Conservation (phyloP, 2,329 filamentous ascomycete species). For the Aspergillus fructus region DNA sequence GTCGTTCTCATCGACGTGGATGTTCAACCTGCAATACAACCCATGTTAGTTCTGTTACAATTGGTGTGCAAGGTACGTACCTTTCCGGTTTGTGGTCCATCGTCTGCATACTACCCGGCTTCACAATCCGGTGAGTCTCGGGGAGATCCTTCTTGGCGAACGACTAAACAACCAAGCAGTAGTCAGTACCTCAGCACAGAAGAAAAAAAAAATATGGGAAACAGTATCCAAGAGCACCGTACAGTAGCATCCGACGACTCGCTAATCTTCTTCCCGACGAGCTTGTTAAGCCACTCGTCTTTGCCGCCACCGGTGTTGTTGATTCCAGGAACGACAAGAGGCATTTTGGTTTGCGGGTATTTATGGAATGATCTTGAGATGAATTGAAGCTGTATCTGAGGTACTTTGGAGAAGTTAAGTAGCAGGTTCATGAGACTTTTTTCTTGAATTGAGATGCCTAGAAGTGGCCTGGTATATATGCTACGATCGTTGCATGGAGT, state of each 20-base stretch:
- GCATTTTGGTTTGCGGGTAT: constrained; percentile 34
- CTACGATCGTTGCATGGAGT: too few relatives aligned
- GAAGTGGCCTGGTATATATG: not conserved
- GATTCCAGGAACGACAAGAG: constrained; percentile 48
- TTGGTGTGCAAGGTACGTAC: constrained; percentile 24
- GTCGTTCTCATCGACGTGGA: constrained; percentile 45
- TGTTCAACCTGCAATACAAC: constrained; percentile 37
- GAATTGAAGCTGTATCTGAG: too few relatives aligned
- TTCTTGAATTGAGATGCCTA: not conserved
- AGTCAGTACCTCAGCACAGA: not conserved
- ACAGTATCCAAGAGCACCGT: constrained; percentile 9
- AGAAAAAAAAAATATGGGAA: not conserved
- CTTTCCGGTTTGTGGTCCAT: constrained; percentile 45
- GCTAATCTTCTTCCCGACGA: constrained; percentile 48
- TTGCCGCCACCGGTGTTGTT: constrained; percentile 34
- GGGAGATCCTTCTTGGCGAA: constrained; percentile 50
- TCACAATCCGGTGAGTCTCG: constrained; percentile 43
- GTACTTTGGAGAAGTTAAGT: not conserved
- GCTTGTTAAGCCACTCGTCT: constrained; percentile 45
- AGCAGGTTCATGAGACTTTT: not conserved
- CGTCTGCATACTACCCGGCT: constrained; percentile 38
- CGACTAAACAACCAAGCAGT: constrained; percentile 24
- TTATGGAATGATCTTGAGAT: not conserved
- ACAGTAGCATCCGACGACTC: constrained; percentile 38
- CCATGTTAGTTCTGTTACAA: not conserved